Conservation (phyloP, 495 filamentous ascomycete genomes). For the Xanthoparmelia taractica region DNA sequence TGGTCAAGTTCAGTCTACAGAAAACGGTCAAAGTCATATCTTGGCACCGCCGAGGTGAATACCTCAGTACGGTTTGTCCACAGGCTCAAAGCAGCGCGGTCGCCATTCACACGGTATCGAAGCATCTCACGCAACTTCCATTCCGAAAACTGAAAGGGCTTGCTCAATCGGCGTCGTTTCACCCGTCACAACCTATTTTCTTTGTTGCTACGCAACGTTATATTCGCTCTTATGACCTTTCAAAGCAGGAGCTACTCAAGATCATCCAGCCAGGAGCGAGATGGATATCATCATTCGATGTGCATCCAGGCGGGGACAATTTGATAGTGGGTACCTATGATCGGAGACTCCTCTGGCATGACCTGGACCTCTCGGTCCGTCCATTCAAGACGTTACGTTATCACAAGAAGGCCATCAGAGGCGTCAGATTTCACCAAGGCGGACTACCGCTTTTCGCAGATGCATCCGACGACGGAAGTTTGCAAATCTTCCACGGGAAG, state of each 20-base stretch:
- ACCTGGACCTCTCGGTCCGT: slow-evolving; percentile 79
- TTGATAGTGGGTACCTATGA: slow-evolving; percentile 91
- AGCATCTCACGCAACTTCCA: slow-evolving; percentile 88
- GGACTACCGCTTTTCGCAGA: slow-evolving; percentile 86
- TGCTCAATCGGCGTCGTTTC: slow-evolving; percentile 85
- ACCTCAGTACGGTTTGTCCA: slow-evolving; percentile 87
- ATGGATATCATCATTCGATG: slow-evolving; percentile 90
- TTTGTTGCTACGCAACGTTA: slow-evolving; percentile 92
- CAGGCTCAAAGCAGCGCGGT: slow-evolving; percentile 71
- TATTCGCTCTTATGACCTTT: slow-evolving; percentile 86
- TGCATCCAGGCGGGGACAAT: slow-evolving; percentile 90
- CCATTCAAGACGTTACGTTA: slow-evolving; percentile 96
- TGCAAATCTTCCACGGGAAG: slow-evolving; percentile 95
- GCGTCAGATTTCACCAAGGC: slow-evolving; percentile 76
- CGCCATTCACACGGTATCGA: slow-evolving; percentile 88
- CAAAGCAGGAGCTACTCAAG: slow-evolving; percentile 80
- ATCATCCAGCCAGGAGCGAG: slow-evolving; percentile 85
- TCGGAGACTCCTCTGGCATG: slow-evolving; percentile 90
- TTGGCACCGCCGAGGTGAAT: slow-evolving; percentile 92
- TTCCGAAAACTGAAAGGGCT: slow-evolving; percentile 77
- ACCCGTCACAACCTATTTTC: slow-evolving; percentile 84
- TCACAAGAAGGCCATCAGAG: slow-evolving; percentile 81
- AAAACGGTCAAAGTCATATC: slow-evolving; percentile 80
- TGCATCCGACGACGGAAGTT: slow-evolving; percentile 82
- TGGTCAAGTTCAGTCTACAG: slow-evolving; percentile 69